phyloP scores from a whole-genome alignment of 179 eudicot genomes.

The Carnegiea gigantea region DNA sequence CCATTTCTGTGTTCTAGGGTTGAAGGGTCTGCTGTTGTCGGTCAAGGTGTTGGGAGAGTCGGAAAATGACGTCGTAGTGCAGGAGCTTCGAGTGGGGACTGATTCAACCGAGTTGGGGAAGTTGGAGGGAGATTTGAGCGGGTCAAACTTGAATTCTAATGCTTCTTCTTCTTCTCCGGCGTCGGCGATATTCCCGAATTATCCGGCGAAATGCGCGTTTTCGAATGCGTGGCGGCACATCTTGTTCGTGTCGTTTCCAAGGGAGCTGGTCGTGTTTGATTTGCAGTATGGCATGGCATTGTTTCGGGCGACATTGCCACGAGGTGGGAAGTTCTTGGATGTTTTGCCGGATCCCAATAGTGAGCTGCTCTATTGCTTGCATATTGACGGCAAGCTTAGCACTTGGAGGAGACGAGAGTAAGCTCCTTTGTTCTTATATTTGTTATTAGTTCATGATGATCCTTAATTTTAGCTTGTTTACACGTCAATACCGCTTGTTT shows the following conservation, averaged over 20 bases:
- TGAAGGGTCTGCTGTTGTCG: constrained; percentile 62
- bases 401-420: constrained; percentile 90
- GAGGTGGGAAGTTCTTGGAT: constrained; percentile 87
- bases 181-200: constrained; percentile 63
- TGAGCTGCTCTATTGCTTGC: constrained; percentile 69
- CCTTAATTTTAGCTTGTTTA: constrained; percentile 1
- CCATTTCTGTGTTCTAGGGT: constrained; percentile 61
- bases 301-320: constrained; percentile 54
- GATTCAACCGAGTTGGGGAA: constrained; percentile 60
- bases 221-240: constrained; percentile 85
- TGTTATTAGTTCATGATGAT: not conserved
- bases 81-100: constrained; percentile 55
- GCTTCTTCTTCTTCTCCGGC: constrained; percentile 44
- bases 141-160: constrained; percentile 7
- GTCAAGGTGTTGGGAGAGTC: constrained; percentile 55
- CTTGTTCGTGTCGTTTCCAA: constrained; percentile 72
- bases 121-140: constrained; percentile 64
- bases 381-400: constrained; percentile 90
- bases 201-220: constrained; percentile 63
- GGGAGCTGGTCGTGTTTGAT: constrained; percentile 92
- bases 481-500: not conserved
- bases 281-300: constrained; percentile 68
- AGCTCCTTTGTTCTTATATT: constrained; percentile 23
- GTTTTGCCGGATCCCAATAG: constrained; percentile 80
- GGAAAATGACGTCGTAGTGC: constrained; percentile 54